A percentile compares a stretch with the other conserved stretches of the same genome.
phyloP scores from a whole-genome alignment of 2,329 filamentous ascomycete species.

The Venturia asperata region DNA sequence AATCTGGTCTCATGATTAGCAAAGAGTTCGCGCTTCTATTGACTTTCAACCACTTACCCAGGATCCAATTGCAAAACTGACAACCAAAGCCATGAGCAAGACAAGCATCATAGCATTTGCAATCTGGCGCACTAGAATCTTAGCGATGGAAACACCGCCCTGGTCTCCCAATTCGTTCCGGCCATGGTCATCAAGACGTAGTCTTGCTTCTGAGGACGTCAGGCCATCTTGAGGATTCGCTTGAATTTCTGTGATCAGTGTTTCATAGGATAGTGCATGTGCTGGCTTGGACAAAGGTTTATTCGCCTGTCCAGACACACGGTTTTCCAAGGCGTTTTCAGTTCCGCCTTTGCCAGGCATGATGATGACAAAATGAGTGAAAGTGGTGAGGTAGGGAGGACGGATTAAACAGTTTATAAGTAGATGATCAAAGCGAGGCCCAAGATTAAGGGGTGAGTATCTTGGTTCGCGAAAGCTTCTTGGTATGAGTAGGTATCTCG shows the following conservation, averaged over 20 bases:
- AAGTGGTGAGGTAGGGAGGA: neutral
- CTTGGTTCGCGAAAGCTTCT: slow-evolving; percentile 7
- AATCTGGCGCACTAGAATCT: slow-evolving; percentile 69
- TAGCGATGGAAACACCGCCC: slow-evolving; percentile 24
- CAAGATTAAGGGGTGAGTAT: slow-evolving; percentile 1
- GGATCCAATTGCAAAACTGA: slow-evolving; percentile 56
- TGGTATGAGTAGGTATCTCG: neutral
- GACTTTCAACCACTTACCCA: slow-evolving; percentile 2
- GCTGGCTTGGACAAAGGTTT: slow-evolving; percentile 16
- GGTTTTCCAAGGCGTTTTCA: neutral
- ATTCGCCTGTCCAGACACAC: slow-evolving; percentile 18
- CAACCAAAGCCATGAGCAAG: slow-evolving; percentile 66
- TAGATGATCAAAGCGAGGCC: neutral
- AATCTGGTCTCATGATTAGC: slow-evolving; percentile 39
- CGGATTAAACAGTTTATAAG: neutral
- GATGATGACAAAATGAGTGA: neutral
- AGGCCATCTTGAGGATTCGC: slow-evolving; percentile 14
- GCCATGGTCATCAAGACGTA: slow-evolving; percentile 9
- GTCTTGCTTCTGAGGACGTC: slow-evolving; percentile 15
- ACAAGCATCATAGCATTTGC: slow-evolving; percentile 71
- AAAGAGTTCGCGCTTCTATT: no score
- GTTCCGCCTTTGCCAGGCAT: slow-evolving; percentile 18
- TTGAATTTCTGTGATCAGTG: slow-evolving; percentile 11
- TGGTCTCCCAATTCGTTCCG: slow-evolving; percentile 15
- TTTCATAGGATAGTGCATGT: slow-evolving; percentile 12